Percentiles rank a stretch among this genome's conserved stretches.
phyloP scores from a whole-genome alignment of 495 filamentous ascomycete genomes.

The Aspergillus mulundensis region DNA sequence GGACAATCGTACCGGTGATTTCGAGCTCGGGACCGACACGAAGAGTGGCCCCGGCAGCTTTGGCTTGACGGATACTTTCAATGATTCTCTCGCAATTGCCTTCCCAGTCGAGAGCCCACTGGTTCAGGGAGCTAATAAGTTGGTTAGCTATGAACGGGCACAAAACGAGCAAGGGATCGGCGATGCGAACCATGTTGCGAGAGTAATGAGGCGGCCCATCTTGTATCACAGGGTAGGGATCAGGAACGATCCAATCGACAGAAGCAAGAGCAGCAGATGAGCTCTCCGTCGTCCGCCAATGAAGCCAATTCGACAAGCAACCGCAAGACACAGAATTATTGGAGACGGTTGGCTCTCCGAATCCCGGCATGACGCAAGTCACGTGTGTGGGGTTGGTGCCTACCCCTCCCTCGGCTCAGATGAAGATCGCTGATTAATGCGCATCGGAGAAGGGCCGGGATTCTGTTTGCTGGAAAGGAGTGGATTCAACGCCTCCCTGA shows the following conservation, averaged over 20 bases:
- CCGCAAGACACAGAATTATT: conserved; percentile 6
- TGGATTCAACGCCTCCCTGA: background rate
- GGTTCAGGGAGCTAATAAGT: conserved; percentile 35
- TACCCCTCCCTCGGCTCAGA: conserved; percentile 22
- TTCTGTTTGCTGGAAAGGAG: background rate
- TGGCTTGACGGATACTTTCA: conserved; percentile 68
- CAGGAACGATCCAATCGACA: background rate
- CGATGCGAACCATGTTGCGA: conserved; percentile 36
- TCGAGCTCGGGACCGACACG: conserved; percentile 74
- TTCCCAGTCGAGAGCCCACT: conserved; percentile 73
- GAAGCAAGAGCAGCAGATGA: background rate
- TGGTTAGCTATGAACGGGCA: background rate
- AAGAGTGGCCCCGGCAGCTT: conserved; percentile 63
- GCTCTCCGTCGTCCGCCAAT: background rate
- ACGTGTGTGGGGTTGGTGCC: conserved; percentile 39
- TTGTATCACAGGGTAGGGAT: conserved; percentile 4
- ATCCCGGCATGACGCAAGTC: conserved; percentile 22
- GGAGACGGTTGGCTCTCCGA: conserved; percentile 8
- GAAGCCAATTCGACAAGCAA: background rate
- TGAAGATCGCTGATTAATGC: conserved; percentile 10
- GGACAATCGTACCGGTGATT: conserved; percentile 41
- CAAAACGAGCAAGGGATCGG: background rate
- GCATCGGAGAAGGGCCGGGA: background rate
- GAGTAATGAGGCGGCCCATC: conserved; percentile 40
- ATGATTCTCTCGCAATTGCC: conserved; percentile 75